Base-by-base conservation (phyloP, 139 green algal species). In the Pseudopediastrum boryanum region DNA sequence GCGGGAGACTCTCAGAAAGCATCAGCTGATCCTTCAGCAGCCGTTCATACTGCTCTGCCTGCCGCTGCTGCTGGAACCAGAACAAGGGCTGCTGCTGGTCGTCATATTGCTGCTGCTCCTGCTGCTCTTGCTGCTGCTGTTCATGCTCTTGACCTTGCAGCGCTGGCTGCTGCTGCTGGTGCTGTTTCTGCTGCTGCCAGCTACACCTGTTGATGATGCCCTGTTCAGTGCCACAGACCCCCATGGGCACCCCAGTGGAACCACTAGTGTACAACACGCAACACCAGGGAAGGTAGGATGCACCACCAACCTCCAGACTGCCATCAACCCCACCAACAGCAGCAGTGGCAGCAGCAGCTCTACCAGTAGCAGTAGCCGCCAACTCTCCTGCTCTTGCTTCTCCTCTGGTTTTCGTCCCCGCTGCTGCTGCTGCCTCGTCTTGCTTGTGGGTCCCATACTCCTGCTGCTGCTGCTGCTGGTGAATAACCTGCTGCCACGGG, bases 181-280 rank as follows among this genome's bases (percentile, higher is more conserved):
- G 41, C 43, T 82, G 64, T 65, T 66, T 46, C 33, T 65, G 75
- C 74, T 89, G 71, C 85, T 92, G 86, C 91, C 89, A 94, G 1
- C 13, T 1, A 38, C 84, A 85, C 31, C 89, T 73, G 44, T 90
- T 86, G 23, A 93, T 31, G 27, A 95, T 43, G 35, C 89, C 87
- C 39, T 36, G 31, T 41, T 88, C 71, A 0, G 82, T 89, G 46
- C 89, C 85, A 21, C 64, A 46, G 12, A 95, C 91, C 0, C 85
- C 87, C 48, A 81, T 43, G 5, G 91, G 87, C 4, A 4, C 23
- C 3, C 91, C 91, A 16, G 90, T 94, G 6, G 83, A 91, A 1
- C 91, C 91, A 0, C 87, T 93, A 0, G 91, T 95, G 87, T 78
- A 89, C 59, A 95, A 71, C 46, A 95, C 77, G 50, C 87, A 92